Conservation (phyloP, 1,284 basidiomycete genomes). For the Puccinia polysora region DNA sequence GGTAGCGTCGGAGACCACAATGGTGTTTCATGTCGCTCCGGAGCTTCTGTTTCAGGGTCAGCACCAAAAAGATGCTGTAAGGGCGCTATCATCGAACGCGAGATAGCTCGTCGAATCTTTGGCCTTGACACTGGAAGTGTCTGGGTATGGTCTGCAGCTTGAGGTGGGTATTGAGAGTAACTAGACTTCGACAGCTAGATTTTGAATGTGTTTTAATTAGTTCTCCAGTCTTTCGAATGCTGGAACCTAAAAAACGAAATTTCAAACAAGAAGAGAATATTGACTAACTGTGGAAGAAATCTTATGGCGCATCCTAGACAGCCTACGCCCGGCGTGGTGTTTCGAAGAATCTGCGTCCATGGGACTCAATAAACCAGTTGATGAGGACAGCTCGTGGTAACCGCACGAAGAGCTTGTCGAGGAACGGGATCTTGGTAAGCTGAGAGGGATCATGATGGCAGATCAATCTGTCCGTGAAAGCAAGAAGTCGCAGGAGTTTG, state of each 20-base stretch:
- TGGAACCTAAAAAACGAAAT: too few species aligned
- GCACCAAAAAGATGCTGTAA: constrained; percentile 1
- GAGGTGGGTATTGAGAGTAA: background rate
- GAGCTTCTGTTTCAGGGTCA: background rate
- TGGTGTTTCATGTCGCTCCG: background rate
- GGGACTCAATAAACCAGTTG: background rate
- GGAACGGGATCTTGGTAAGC: constrained; percentile 6
- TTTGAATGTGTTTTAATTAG: background rate
- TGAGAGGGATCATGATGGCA: background rate
- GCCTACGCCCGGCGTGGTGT: constrained; percentile 1
- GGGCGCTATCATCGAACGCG: constrained; percentile 6
- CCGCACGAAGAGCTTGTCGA: background rate
- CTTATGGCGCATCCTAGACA: background rate
- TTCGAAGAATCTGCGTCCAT: background rate
- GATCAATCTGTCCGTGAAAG: background rate
- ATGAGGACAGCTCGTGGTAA: background rate
- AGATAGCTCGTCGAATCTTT: background rate
- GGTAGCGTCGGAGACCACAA: background rate
- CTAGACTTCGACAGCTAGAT: background rate
- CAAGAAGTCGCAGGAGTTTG: background rate
- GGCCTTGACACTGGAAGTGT: background rate
- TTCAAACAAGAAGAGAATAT: background rate
- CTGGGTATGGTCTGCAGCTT: background rate
- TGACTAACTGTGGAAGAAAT: background rate
- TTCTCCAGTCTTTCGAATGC: too few species aligned